Evolutionary conservation across 2,329 filamentous ascomycete genomes (phyloP), one percentile per base, ranked within the genome.

Genomic region (Bertia moriformis): DNA sequence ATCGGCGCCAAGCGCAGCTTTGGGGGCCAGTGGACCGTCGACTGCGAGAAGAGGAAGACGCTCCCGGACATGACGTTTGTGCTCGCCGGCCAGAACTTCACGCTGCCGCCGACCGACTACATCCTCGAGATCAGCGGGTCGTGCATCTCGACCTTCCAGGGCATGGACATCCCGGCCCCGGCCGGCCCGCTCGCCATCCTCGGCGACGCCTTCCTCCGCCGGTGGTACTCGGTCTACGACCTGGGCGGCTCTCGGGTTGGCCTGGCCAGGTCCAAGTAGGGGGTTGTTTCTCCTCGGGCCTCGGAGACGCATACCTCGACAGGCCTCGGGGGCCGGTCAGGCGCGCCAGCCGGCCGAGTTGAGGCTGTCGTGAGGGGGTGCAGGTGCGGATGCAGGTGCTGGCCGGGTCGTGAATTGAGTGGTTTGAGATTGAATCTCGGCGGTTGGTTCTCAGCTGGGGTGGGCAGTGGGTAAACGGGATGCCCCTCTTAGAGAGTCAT

Each of bases 1-100:
- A 95, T 98, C 46, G 91, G 91, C 46, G 91, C 91, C 49, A 95
- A 93, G 79, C 98, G 96, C 78, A 76, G 83, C 44, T 98, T 80
- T 69, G 93, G 89, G 60, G 91, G 91, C 52, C 91, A 98, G 68
- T 98, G 95, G 73, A 83, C 79, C 13, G 69, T 98, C 44, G 91
- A 96, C 48, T 98, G 91, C 62, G 66, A 69, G 48, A 87, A 83
- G 69, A 83, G 86, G 51, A 73, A 82, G 56, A 71, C 67, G 46
- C 80, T 98, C 39, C 88, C 91, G 47, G 88, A 96, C 54, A 73
- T 98, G 50, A 87, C 81, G 51, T 96, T 98, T 65, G 89, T 73
- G 47, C 77, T 98, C 38, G 78, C 75, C 49, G 91, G 91, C 47
- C 77, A 93, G 66, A 84, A 95, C 69, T 98, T 96, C 70, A 82